phyloP scores from a whole-genome alignment of 352 stramenopile species.

The Phytophthora cajani region DNA sequence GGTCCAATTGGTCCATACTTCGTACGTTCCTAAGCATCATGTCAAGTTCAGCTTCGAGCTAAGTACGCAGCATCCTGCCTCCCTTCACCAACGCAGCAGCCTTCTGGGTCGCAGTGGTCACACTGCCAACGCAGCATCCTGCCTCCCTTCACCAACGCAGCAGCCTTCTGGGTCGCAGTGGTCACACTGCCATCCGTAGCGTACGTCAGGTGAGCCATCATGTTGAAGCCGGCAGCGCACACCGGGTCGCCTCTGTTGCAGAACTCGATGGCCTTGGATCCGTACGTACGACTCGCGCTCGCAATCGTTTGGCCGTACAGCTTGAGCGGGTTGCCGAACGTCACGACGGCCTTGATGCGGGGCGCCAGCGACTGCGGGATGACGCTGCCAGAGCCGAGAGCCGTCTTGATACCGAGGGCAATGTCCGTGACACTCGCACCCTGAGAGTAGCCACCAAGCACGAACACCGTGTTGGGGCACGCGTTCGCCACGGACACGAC shows the following conservation, averaged over 20 bases:
- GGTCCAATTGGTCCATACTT: too few species aligned
- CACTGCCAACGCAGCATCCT: slow-evolving; percentile 9
- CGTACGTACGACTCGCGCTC: slow-evolving; percentile 31
- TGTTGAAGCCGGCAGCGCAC: slow-evolving; percentile 36
- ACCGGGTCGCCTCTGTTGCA: slow-evolving; percentile 42
- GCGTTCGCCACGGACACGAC: slow-evolving; percentile 27
- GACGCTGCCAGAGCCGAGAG: slow-evolving; percentile 20
- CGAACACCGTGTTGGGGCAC: slow-evolving; percentile 41
- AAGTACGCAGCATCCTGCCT: too few species aligned
- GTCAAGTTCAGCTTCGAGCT: too few species aligned
- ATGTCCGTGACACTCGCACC: slow-evolving; percentile 43
- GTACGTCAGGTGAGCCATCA: slow-evolving; percentile 37
- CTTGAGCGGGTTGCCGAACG: slow-evolving; percentile 43
- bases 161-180: slow-evolving; percentile 30
- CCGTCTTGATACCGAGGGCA: slow-evolving; percentile 37
- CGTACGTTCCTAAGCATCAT: too few species aligned
- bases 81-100: too few species aligned
- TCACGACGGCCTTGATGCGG: slow-evolving; percentile 37
- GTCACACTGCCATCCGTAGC: slow-evolving; percentile 34
- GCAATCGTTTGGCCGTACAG: slow-evolving; percentile 34
- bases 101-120: too few species aligned
- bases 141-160: slow-evolving; percentile 13
- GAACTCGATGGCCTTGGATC: slow-evolving; percentile 38
- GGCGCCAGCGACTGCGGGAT: slow-evolving; percentile 32
- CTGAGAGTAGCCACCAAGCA: slow-evolving; percentile 44